Evolutionary conservation across 768 basidiomycete species (phyloP).

Genomic region (Amanita fuliginea): DNA sequence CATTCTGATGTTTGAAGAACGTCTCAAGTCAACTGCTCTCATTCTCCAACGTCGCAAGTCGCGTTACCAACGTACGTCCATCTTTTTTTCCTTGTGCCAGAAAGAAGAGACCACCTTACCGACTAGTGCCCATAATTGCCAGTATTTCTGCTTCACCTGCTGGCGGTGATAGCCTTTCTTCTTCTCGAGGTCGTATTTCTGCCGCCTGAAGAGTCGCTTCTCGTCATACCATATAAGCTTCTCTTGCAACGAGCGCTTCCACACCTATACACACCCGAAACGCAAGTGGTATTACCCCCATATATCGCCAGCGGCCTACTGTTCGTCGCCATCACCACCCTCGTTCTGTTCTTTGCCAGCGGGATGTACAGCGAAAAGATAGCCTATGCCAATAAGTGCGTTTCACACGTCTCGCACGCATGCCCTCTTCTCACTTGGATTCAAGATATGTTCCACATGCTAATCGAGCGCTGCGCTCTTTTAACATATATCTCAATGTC

Average conservation of each 20-base stretch:
- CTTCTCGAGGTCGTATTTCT: slow-evolving; percentile 69
- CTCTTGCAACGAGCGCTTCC: slow-evolving; percentile 42
- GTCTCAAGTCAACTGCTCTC: slow-evolving; percentile 91
- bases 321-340: slow-evolving; percentile 82
- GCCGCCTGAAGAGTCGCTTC: slow-evolving; percentile 47
- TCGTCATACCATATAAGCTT: slow-evolving; percentile 50
- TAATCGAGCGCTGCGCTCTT: slow-evolving; percentile 79
- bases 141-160: slow-evolving; percentile 72
- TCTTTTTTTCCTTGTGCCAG: slow-evolving; percentile 9
- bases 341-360: slow-evolving; percentile 91
- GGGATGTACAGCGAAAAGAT: slow-evolving; percentile 97
- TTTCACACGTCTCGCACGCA: slow-evolving; percentile 2
- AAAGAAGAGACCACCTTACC: slow-evolving; percentile 6
- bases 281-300: slow-evolving; percentile 43
- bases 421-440: background rate
- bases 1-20: slow-evolving; percentile 86
- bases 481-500: slow-evolving; percentile 97
- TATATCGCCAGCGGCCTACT: slow-evolving; percentile 73
- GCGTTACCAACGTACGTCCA: slow-evolving; percentile 65
- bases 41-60: slow-evolving; percentile 68
- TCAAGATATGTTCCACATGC: slow-evolving; percentile 96
- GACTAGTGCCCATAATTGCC: slow-evolving; percentile 10
- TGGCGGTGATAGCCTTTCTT: slow-evolving; percentile 50
- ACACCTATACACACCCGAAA: slow-evolving; percentile 30
- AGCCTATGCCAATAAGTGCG: slow-evolving; percentile 88